Percentiles rank a stretch among this genome's conserved stretches.
phyloP scores from a whole-genome alignment of 148 eudicot genomes.

The Silene latifolia region DNA sequence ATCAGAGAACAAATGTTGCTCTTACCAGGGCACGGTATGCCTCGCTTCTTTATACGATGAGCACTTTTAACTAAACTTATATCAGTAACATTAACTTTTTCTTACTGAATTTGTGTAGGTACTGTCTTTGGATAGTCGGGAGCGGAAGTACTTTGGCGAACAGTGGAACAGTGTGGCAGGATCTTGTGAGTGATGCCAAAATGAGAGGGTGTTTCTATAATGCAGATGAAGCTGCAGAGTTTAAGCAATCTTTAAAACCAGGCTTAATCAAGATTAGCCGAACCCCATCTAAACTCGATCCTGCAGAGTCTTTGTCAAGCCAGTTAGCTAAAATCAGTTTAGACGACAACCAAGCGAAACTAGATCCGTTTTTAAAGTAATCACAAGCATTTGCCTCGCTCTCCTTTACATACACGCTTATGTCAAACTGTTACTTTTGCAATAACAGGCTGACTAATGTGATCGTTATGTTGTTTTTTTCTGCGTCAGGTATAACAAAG shows the following conservation, averaged over 20 bases:
- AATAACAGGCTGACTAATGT: too few species aligned
- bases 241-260: constrained; percentile 15
- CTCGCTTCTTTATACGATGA: neutral
- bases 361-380: neutral
- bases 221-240: constrained; percentile 18
- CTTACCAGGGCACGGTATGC: constrained; percentile 72
- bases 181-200: constrained; percentile 35
- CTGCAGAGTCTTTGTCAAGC: constrained; percentile 19
- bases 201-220: constrained; percentile 32
- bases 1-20: constrained; percentile 68
- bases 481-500: too few species aligned
- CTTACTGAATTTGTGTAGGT: constrained; percentile 24
- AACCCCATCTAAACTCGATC: constrained; percentile 8
- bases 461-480: too few species aligned
- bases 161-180: constrained; percentile 37
- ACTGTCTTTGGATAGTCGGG: constrained; percentile 56
- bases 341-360: neutral
- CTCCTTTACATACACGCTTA: neutral
- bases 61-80: neutral
- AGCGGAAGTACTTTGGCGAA: constrained; percentile 33
- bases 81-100: neutral
- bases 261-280: neutral
- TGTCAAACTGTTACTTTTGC: too few species aligned
- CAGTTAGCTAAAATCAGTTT: constrained; percentile 15
- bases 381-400: neutral